These are phyloP conservation scores for Dichotomocladium elegans DNA, from an alignment of 371 early-diverging fungal genomes.

Conservation along the genomic window DNA sequence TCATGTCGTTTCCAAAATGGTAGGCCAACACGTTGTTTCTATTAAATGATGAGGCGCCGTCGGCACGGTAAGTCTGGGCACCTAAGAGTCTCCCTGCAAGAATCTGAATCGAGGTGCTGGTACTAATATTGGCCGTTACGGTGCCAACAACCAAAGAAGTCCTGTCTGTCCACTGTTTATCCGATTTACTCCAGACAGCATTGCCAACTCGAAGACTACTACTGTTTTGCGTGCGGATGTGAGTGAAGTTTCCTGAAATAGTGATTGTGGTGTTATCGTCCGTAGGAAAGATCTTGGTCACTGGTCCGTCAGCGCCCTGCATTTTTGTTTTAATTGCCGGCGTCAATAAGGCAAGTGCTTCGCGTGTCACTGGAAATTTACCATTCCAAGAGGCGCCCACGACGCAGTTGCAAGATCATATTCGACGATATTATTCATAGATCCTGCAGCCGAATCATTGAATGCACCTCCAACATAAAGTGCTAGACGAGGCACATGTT, in stretches of 20 bases:
- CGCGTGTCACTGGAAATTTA: conserved; percentile 2
- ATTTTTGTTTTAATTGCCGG: neutral
- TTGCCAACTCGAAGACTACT: conserved; percentile 9
- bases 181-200: conserved; percentile 13
- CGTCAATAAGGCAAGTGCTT: neutral
- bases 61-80: conserved; percentile 34
- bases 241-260: conserved; percentile 27
- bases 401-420: conserved; percentile 13
- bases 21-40: conserved; percentile 4
- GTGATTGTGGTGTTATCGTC: conserved; percentile 15
- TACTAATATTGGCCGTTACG: neutral
- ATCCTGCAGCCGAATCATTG: conserved; percentile 10
- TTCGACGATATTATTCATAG: conserved; percentile 25
- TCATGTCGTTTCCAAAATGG: conserved; percentile 6
- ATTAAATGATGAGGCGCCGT: conserved; percentile 6
- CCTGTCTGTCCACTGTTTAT: conserved; percentile 15
- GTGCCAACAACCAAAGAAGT: conserved; percentile 19
- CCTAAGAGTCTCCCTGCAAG: conserved; percentile 21
- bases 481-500: conserved; percentile 16
- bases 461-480: conserved; percentile 33
- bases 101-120: neutral
- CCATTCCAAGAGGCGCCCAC: conserved; percentile 25
- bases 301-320: conserved; percentile 31
- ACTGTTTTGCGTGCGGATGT: neutral
- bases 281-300: conserved; percentile 15